Conservation (phyloP, 2,329 filamentous ascomycete species). For the Akanthomyces dipterigenus region DNA sequence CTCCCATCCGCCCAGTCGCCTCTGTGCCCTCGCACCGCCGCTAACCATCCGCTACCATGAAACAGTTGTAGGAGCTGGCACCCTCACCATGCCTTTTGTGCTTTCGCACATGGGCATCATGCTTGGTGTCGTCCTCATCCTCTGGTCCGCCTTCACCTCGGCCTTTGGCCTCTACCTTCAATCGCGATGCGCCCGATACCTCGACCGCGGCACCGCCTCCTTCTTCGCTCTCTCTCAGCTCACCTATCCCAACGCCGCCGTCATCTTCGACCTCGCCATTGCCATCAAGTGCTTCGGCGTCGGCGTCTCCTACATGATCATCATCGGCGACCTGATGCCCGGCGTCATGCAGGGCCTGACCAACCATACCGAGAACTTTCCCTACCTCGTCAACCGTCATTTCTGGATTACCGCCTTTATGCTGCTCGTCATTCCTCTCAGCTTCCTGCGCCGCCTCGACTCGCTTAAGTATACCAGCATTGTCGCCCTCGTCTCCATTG, state of each 20-base stretch:
- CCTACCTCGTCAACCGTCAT: slow-evolving; percentile 79
- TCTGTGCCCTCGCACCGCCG: background rate
- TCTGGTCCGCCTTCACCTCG: slow-evolving; percentile 85
- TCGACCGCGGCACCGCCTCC: slow-evolving; percentile 80
- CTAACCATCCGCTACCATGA: slow-evolving; percentile 16
- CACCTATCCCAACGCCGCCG: slow-evolving; percentile 91
- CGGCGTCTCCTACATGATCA: slow-evolving; percentile 94
- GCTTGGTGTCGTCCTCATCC: slow-evolving; percentile 73
- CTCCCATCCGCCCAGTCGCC: background rate
- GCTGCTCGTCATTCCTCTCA: slow-evolving; percentile 90
- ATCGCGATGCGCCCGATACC: slow-evolving; percentile 83
- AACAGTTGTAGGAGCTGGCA: slow-evolving; percentile 83
- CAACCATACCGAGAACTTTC: slow-evolving; percentile 49
- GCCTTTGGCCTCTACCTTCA: slow-evolving; percentile 95
- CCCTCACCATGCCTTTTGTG: slow-evolving; percentile 90
- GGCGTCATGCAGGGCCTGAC: slow-evolving; percentile 82
- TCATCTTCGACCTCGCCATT: slow-evolving; percentile 92
- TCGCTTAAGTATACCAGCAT: slow-evolving; percentile 97
- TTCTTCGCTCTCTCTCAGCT: slow-evolving; percentile 97
- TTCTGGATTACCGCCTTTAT: slow-evolving; percentile 99
- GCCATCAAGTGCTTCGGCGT: slow-evolving; percentile 98
- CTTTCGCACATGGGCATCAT: slow-evolving; percentile 93
- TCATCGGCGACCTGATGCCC: slow-evolving; percentile 97
- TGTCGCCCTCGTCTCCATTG: slow-evolving; percentile 84
- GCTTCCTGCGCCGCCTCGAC: slow-evolving; percentile 84